phyloP scores from a whole-genome alignment of 441 rosid genomes.

The Geranium incanum region DNA sequence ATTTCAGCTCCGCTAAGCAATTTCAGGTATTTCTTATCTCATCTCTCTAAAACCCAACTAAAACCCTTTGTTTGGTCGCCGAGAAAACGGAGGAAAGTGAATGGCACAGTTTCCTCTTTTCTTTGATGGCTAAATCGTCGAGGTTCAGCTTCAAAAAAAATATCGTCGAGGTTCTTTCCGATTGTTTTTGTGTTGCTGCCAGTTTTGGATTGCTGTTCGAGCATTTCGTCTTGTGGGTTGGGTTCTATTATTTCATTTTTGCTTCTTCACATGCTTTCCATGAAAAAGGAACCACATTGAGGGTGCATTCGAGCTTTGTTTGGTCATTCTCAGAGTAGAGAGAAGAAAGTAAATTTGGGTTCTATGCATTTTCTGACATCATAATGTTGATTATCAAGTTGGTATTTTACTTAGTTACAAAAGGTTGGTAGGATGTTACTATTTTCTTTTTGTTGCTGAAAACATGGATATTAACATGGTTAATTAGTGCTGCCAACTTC shows the following conservation, averaged over 20 bases:
- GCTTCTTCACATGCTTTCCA: background rate
- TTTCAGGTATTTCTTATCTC: conserved; percentile 20
- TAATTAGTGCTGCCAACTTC: no score
- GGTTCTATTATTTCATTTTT: background rate
- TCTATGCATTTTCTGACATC: background rate
- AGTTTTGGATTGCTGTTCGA: background rate
- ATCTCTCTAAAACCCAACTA: background rate
- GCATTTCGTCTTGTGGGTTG: background rate
- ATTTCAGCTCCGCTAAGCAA: conserved; percentile 29
- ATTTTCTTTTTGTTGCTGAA: background rate
- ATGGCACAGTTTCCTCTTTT: background rate
- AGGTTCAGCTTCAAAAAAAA: no score
- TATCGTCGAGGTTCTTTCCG: background rate
- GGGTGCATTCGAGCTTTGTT: background rate
- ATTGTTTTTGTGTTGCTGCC: background rate
- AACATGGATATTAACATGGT: background rate
- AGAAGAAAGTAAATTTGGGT: background rate
- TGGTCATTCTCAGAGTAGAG: background rate
- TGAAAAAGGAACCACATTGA: background rate
- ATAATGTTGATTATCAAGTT: no score
- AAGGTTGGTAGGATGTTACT: background rate
- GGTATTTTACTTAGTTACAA: background rate
- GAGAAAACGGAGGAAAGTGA: background rate
- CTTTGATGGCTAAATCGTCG: background rate
- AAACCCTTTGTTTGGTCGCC: conserved; percentile 10